A percentile compares a stretch with the other conserved stretches of the same genome.
Conservation (phyloP, 1,284 basidiomycete genomes). For the Puccinia hordei region DNA sequence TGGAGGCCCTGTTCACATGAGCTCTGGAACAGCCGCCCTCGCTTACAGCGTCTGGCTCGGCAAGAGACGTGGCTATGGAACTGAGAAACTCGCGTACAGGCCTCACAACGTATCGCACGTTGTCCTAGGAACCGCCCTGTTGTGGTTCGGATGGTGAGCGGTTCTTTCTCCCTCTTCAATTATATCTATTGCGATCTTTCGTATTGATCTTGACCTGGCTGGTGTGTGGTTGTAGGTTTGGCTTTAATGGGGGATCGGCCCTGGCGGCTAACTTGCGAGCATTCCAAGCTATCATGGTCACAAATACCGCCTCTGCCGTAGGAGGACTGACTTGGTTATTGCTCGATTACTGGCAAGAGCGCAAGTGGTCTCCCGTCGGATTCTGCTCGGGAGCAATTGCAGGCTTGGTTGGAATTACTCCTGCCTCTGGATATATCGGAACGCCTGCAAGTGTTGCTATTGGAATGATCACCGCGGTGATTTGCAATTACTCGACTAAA, state of each 20-base stretch:
- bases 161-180: neutral
- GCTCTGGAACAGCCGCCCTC: slow-evolving; percentile 53
- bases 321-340: slow-evolving; percentile 62
- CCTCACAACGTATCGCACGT: slow-evolving; percentile 60
- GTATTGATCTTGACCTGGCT: too few species aligned
- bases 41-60: slow-evolving; percentile 60
- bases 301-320: slow-evolving; percentile 59
- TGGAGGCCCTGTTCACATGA: slow-evolving; percentile 60
- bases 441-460: slow-evolving; percentile 80
- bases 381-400: slow-evolving; percentile 94
- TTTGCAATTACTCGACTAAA: slow-evolving; percentile 91
- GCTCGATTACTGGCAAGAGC: slow-evolving; percentile 58
- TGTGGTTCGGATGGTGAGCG: slow-evolving; percentile 60
- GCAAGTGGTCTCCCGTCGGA: slow-evolving; percentile 66
- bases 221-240: slow-evolving; percentile 52
- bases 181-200: neutral
- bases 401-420: slow-evolving; percentile 79
- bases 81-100: slow-evolving; percentile 60
- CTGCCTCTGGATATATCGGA: slow-evolving; percentile 85
- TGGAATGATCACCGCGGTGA: slow-evolving; percentile 78
- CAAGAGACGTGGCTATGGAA: slow-evolving; percentile 61
- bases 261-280: slow-evolving; percentile 61
- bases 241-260: slow-evolving; percentile 60
- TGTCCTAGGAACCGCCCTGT: slow-evolving; percentile 61
- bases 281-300: slow-evolving; percentile 61